Percentiles rank a stretch among this genome's conserved stretches.
Conservation (phyloP, 1,284 basidiomycete species). For the Trichosporon coremiiforme region DNA sequence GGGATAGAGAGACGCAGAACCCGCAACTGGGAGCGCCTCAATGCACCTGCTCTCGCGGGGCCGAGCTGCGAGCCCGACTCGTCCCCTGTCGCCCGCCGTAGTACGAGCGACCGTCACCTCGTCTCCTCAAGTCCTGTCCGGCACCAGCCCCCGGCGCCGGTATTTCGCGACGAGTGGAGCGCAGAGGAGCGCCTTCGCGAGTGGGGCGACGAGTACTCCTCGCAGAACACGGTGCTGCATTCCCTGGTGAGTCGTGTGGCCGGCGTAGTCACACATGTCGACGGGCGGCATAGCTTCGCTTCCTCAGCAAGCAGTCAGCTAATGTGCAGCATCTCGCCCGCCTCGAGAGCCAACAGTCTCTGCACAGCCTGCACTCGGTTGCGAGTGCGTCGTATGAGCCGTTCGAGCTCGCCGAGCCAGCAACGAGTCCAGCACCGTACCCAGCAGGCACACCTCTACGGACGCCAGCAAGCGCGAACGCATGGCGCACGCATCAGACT, state of each 20-base stretch:
- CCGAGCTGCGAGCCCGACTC: constrained; percentile 18
- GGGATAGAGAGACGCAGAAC: constrained; percentile 30
- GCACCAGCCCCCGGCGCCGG: constrained; percentile 30
- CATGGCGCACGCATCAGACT: constrained; percentile 14
- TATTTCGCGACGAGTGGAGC: constrained; percentile 32
- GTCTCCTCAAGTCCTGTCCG: constrained; percentile 32
- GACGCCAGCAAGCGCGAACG: constrained; percentile 5
- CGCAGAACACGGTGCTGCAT: constrained; percentile 31
- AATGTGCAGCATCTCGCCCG: constrained; percentile 23
- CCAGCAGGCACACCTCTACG: not conserved
- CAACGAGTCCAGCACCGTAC: not conserved
- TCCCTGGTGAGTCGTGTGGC: constrained; percentile 26
- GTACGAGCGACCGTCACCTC: constrained; percentile 5
- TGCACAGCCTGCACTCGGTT: constrained; percentile 7
- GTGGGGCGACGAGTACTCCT: constrained; percentile 34
- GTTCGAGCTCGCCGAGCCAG: not conserved
- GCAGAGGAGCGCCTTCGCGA: constrained; percentile 32
- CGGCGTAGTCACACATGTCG: not conserved
- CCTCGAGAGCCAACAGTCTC: constrained; percentile 12
- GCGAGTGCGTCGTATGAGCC: not conserved
- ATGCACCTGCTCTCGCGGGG: constrained; percentile 20
- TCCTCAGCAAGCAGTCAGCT: not conserved
- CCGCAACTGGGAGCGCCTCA: constrained; percentile 31
- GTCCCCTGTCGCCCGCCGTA: constrained; percentile 17
- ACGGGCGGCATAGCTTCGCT: not conserved